phyloP scores from a whole-genome alignment of 176 grass and related monocot species.

The Hsuehochloa calcarea region DNA sequence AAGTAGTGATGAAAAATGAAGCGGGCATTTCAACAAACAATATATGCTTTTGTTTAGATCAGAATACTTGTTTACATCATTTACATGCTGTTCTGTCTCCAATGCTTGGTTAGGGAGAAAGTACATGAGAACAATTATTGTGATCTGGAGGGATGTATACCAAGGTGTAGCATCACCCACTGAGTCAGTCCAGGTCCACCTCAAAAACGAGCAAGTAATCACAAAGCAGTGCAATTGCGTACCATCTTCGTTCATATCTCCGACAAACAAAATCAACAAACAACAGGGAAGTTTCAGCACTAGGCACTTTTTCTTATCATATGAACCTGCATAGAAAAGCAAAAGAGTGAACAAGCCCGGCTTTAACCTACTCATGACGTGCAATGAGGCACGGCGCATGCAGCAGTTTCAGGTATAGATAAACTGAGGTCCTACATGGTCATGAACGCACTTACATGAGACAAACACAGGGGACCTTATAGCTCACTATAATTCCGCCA shows the following conservation, averaged over 20 bases:
- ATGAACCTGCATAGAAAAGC: slow-evolving; percentile 20
- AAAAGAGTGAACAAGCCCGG: not conserved
- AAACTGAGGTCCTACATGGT: not conserved
- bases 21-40: slow-evolving; percentile 42
- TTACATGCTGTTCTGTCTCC: slow-evolving; percentile 46
- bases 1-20: not conserved
- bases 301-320: slow-evolving; percentile 34
- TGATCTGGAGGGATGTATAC: slow-evolving; percentile 15
- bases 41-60: slow-evolving; percentile 12
- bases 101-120: slow-evolving; percentile 37
- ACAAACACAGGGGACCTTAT: slow-evolving; percentile 34
- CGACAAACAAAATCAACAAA: slow-evolving; percentile 33
- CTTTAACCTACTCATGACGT: not conserved
- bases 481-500: slow-evolving; percentile 95
- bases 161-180: not conserved
- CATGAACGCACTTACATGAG: slow-evolving; percentile 18
- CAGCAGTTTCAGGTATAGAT: not conserved
- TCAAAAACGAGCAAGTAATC: slow-evolving; percentile 31
- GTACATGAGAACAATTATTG: slow-evolving; percentile 31
- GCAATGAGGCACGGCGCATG: not conserved
- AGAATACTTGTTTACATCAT: slow-evolving; percentile 55
- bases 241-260: slow-evolving; percentile 35
- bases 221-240: slow-evolving; percentile 8
- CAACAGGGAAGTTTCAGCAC: slow-evolving; percentile 36
- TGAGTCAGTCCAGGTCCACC: not conserved